Conservation (phyloP, 179 eudicot genomes). For the Gypsophila paniculata region DNA sequence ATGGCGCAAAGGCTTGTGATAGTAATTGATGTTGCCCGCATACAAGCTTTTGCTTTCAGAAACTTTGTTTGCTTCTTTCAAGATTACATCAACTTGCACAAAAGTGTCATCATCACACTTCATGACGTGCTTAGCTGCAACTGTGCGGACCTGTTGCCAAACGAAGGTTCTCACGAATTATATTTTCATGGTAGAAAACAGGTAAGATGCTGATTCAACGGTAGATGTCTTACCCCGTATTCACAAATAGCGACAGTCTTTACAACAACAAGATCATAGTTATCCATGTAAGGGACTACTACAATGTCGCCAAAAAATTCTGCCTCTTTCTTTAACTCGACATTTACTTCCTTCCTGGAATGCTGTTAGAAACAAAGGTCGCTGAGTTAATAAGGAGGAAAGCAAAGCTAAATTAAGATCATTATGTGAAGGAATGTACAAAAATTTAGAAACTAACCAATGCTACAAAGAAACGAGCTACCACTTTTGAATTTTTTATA, state of each 20-base stretch:
- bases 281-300: constrained; percentile 86
- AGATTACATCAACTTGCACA: constrained; percentile 64
- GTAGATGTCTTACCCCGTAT: constrained; percentile 61
- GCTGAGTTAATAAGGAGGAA: too few species aligned
- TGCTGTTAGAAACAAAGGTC: too few species aligned
- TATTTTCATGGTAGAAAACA: too few species aligned
- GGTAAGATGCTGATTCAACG: not conserved
- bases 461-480: constrained; percentile 90
- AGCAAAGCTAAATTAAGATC: too few species aligned
- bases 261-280: constrained; percentile 80
- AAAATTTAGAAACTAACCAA: too few species aligned
- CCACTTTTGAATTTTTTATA: constrained; percentile 63
- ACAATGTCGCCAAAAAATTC: constrained; percentile 83
- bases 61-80: constrained; percentile 55
- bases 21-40: constrained; percentile 79
- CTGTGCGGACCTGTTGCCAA: constrained; percentile 59
- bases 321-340: constrained; percentile 75
- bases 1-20: constrained; percentile 76
- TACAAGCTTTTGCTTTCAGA: constrained; percentile 61
- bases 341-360: constrained; percentile 82
- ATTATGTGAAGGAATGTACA: too few species aligned
- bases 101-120: constrained; percentile 92
- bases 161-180: constrained; percentile 32
- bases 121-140: constrained; percentile 76
- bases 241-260: constrained; percentile 89